Conservation (phyloP, 2,329 filamentous ascomycete species). For the Exutisphaerella laricina region DNA sequence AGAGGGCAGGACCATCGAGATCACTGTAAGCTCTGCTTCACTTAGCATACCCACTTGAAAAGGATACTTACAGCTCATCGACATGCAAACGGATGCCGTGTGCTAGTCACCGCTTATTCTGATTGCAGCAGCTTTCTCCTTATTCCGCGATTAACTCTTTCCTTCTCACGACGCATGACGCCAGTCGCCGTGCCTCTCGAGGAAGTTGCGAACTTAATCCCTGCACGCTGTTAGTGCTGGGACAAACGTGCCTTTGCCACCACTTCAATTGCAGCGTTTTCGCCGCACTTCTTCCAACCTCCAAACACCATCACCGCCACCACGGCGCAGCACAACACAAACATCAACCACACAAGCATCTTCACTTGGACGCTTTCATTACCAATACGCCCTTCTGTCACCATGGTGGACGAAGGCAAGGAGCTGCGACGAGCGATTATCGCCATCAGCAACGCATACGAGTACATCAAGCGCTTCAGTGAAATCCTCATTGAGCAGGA, state of each 20-base stretch:
- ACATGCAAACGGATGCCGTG: slow-evolving; percentile 3
- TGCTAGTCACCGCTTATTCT: slow-evolving; percentile 1
- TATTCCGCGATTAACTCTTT: too few relatives aligned
- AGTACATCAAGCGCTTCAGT: slow-evolving; percentile 30
- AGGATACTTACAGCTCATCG: background rate
- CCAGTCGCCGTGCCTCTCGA: too few relatives aligned
- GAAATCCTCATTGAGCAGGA: slow-evolving; percentile 24
- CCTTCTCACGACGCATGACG: too few relatives aligned
- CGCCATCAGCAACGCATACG: slow-evolving; percentile 27
- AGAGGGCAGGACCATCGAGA: background rate
- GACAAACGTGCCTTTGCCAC: too few relatives aligned
- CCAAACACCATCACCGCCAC: background rate
- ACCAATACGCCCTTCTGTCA: background rate
- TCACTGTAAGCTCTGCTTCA: slow-evolving; percentile 1
- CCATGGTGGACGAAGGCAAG: slow-evolving; percentile 14
- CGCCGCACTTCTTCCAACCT: background rate
- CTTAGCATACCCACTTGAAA: background rate
- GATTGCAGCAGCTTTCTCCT: too few relatives aligned
- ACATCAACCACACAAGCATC: background rate
- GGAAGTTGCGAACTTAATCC: too few relatives aligned
- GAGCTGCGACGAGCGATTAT: slow-evolving; percentile 22
- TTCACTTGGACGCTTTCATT: slow-evolving; percentile 1
- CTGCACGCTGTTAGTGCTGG: background rate
- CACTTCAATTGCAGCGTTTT: background rate
- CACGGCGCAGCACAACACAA: background rate